A percentile compares a stretch with the other conserved stretches of the same genome.
Evolutionary conservation across 2,329 filamentous ascomycete species (phyloP).

Genomic region (Exophiala lecanii-corni): DNA sequence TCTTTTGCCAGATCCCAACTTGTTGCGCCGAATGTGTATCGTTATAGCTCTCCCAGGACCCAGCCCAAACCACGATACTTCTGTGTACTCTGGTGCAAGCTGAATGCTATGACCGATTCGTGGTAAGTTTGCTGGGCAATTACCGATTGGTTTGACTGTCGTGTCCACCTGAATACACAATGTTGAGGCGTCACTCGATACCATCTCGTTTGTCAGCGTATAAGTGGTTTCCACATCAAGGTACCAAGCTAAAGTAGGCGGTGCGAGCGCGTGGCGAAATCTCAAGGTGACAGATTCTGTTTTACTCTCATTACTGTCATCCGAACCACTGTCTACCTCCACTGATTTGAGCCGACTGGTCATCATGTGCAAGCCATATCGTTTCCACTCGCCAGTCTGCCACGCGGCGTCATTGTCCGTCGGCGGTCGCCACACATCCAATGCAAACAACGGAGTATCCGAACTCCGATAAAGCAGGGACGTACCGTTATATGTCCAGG

Average conservation of each 20-base stretch:
- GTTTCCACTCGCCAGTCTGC: constrained; percentile 28
- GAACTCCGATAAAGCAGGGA: constrained; percentile 5
- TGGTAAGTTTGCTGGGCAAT: constrained; percentile 40
- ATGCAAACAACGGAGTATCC: constrained; percentile 8
- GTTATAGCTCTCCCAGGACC: constrained; percentile 63
- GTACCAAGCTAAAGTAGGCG: constrained; percentile 59
- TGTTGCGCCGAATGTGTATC: constrained; percentile 61
- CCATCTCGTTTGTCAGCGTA: constrained; percentile 3
- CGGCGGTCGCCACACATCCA: constrained; percentile 32
- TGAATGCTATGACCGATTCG: constrained; percentile 58
- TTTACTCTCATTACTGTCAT: not conserved
- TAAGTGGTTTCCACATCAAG: constrained; percentile 37
- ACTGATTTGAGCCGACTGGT: constrained; percentile 20
- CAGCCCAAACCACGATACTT: constrained; percentile 57
- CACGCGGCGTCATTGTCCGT: constrained; percentile 32
- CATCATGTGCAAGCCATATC: constrained; percentile 25
- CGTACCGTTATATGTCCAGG: constrained; percentile 5
- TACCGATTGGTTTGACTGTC: constrained; percentile 5
- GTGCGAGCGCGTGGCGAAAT: constrained; percentile 47
- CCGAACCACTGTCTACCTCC: not conserved
- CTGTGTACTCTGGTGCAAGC: constrained; percentile 44
- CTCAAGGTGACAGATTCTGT: constrained; percentile 35
- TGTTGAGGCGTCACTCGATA: not conserved
- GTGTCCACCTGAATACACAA: not conserved
- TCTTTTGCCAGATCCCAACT: constrained; percentile 47